Evolutionary conservation across 331 rosid species (phyloP), one percentile per base, ranked within the genome.

Genomic region (Arachis monticola): DNA sequence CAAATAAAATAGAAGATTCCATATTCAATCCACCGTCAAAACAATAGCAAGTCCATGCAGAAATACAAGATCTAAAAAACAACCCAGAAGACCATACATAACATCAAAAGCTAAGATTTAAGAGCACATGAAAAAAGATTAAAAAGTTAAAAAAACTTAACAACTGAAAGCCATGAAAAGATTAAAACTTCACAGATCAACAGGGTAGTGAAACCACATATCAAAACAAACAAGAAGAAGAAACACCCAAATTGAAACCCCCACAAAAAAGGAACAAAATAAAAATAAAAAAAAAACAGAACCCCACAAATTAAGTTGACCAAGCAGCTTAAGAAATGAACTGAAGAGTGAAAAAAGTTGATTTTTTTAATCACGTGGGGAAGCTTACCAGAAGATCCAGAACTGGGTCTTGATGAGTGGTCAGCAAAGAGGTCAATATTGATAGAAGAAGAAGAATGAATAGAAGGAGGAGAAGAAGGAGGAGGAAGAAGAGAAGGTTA

Each of bases 381-480:
- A 61, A 40, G 0, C 76, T 12, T 79, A 83, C 87, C 73, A 46
- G 57, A 70, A 50, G 70, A 79, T 83, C 61, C 40, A 70, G 74
- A 60, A 79, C 31, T 59, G 59, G 77, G 81, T 78, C 7, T 73
- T 47, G 22, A 6, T 67, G 61, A 3, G 42, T 31, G 9, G 35
- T 31, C 67, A 65, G 5, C 47, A 58, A 0, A 46, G 65, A 46
- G 65, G 79, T 76, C 65, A 83, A 75, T 35, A 53, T 9, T 1
- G 9, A 68, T 1, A 65, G 83, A 72, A 72, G 57, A 22, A 22
- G 27, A 65, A 76, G 57, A 1, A 5, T 5, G 27, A 22, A 22
- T 0, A 6, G 45, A n/a, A 79, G 72, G 8, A 60, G 7, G 17
- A 7, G 0, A 1, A 42, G 8, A 14, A 57, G 41, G 3, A 51